Conservation (phyloP, 148 eudicot genomes). For the Rhododendron mucronatum region DNA sequence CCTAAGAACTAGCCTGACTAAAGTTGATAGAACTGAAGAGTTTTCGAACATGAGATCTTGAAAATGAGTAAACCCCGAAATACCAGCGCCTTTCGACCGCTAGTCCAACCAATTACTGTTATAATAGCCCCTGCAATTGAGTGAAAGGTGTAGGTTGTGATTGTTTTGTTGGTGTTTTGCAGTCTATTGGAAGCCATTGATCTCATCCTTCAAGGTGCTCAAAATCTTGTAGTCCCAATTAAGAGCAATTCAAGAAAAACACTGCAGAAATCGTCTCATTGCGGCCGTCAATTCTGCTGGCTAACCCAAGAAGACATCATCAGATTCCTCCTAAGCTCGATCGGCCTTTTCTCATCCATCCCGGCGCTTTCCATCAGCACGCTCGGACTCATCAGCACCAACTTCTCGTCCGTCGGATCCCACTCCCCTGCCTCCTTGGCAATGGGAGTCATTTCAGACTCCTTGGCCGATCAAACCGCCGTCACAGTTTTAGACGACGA, state of each 20-base stretch:
- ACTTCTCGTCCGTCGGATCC: constrained; percentile 35
- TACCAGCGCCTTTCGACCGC: no score
- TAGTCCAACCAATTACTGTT: no score
- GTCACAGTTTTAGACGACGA: constrained; percentile 60
- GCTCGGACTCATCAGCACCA: constrained; percentile 51
- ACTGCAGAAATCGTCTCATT: constrained; percentile 28
- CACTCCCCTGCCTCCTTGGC: constrained; percentile 54
- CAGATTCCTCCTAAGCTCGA: constrained; percentile 56
- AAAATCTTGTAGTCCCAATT: constrained; percentile 73
- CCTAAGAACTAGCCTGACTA: no score
- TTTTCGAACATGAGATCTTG: no score
- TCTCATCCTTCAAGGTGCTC: constrained; percentile 66
- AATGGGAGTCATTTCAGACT: constrained; percentile 30
- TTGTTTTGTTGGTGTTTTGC: constrained; percentile 13
- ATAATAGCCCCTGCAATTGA: not conserved
- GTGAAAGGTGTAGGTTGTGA: not conserved
- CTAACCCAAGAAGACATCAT: constrained; percentile 75
- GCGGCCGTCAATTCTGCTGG: constrained; percentile 70
- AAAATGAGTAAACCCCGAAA: no score
- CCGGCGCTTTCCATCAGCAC: constrained; percentile 43
- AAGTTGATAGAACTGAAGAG: no score
- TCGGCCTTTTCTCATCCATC: constrained; percentile 62
- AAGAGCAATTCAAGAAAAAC: constrained; percentile 38
- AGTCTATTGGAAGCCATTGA: constrained; percentile 81
- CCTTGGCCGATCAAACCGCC: constrained; percentile 46